phyloP scores from a whole-genome alignment of 164 flowering plant genomes.

The Macadamia integrifolia region DNA sequence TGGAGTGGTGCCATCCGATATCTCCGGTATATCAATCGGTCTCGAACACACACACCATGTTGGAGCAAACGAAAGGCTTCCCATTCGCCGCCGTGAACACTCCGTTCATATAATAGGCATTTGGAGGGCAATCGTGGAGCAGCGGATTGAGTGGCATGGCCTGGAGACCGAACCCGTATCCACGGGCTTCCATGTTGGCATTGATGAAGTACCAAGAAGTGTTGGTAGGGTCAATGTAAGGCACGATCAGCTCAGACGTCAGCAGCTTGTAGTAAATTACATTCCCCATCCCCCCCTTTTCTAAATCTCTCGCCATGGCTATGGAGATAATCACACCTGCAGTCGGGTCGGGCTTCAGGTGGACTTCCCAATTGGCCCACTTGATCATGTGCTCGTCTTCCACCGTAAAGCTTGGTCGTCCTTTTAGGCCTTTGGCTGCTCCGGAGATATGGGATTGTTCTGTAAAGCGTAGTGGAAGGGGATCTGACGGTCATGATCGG shows the following conservation, averaged over 20 bases:
- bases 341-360: constrained; percentile 80
- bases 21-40: constrained; percentile 61
- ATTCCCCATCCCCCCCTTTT: constrained; percentile 43
- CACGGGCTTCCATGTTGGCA: constrained; percentile 97
- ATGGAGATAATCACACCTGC: constrained; percentile 73
- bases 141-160: constrained; percentile 79
- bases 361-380: constrained; percentile 98
- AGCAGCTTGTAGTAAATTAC: constrained; percentile 80
- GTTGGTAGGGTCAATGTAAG: constrained; percentile 91
- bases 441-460: constrained; percentile 64
- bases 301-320: constrained; percentile 63
- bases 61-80: constrained; percentile 56
- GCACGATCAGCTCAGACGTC: constrained; percentile 82
- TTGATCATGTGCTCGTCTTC: constrained; percentile 63
- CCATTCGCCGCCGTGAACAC: constrained; percentile 81
- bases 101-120: constrained; percentile 84
- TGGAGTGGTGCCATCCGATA: constrained; percentile 78
- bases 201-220: constrained; percentile 78
- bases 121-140: constrained; percentile 83
- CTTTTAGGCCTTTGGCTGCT: constrained; percentile 47
- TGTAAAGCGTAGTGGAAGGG: constrained; percentile 48
- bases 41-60: constrained; percentile 83
- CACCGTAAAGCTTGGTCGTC: constrained; percentile 58
- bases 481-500: constrained; percentile 44
- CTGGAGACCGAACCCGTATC: constrained; percentile 78